A percentile compares a stretch with the other conserved stretches of the same genome.
Evolutionary conservation across 2,329 filamentous ascomycete genomes (phyloP).

Genomic region (Ilyonectria destructans): DNA sequence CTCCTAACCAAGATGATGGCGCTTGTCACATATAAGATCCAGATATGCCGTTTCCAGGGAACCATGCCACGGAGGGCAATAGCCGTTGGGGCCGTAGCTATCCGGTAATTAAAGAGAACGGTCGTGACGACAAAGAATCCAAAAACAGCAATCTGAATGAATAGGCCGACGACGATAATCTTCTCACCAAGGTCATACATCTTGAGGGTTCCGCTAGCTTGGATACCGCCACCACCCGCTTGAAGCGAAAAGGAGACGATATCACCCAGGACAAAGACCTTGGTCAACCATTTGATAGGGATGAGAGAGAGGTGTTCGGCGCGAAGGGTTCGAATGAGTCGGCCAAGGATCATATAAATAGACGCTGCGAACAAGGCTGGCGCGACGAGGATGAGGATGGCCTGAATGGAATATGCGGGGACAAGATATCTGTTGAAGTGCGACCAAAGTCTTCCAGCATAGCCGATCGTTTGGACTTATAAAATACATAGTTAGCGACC

Average conservation of each 20-base stretch:
- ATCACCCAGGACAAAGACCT: slow-evolving; percentile 70
- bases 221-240: slow-evolving; percentile 58
- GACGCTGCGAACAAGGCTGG: slow-evolving; percentile 25
- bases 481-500: neutral
- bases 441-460: slow-evolving; percentile 10
- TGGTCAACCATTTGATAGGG: slow-evolving; percentile 62
- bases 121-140: slow-evolving; percentile 33
- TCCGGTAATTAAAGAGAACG: neutral
- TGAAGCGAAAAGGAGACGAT: slow-evolving; percentile 65
- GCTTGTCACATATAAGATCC: slow-evolving; percentile 51
- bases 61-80: too few relatives aligned
- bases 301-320: slow-evolving; percentile 55
- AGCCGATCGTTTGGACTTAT: slow-evolving; percentile 15
- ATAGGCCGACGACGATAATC: slow-evolving; percentile 70
- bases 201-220: slow-evolving; percentile 41
- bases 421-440: too few relatives aligned
- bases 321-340: slow-evolving; percentile 59
- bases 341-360: slow-evolving; percentile 61
- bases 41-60: too few relatives aligned
- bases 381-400: slow-evolving; percentile 20
- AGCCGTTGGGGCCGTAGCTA: too few relatives aligned
- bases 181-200: slow-evolving; percentile 59
- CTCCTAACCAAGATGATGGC: slow-evolving; percentile 62
- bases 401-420: too few relatives aligned
- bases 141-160: slow-evolving; percentile 73